Base-by-base conservation (phyloP, 2,329 filamentous ascomycete species). In the Colletotrichum lupini region DNA sequence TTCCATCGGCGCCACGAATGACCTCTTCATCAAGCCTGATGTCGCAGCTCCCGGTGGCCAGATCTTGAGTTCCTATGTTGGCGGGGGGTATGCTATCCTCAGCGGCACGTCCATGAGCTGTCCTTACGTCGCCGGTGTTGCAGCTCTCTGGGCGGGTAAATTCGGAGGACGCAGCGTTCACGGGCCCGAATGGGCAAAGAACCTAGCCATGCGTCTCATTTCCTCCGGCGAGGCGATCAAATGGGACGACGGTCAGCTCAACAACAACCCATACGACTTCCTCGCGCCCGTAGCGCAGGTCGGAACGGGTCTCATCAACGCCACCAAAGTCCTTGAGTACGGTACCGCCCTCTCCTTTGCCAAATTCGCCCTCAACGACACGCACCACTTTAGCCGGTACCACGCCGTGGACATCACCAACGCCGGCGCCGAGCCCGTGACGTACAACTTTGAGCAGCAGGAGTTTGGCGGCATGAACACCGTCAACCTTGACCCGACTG, bases 71-170 rank as follows among this genome's bases (percentile, higher is more conserved):
- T 86, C 84, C 2, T 86, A 81, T 67, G 75, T 74, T 1, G 69
- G 76, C n/a, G 74, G 72, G 7, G 64, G 71, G 5, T 87, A 87
- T 67, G 80, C 81, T 42, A 79, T 85, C 8, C 77, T 85, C 30
- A 84, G 81, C 57, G 86, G 86, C 49, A 88, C 86, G 1, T 85
- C 84, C 2, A 87, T 87, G 86, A 83, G 85, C 5, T 81, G 81
- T 22, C 85, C 85, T 8, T 84, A 84, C 59, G 79, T 85, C 7
- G 83, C 85, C 14, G 85, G 83, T 4, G 78, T 83, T 5, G 80
- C 79, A 4, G 81, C 80, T 28, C 74, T 82, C 2, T 80, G 78
- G 35, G 77, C 79, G 35, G 74, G 83, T 5, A 77, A 83, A 22
- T 79, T 83, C 65, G 85, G 85, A 2, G 84, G 85, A 2, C 82